Evolutionary conservation across 768 basidiomycete species (phyloP), one percentile per base, ranked within the genome.

Genomic region (Suillus tomentosus): DNA sequence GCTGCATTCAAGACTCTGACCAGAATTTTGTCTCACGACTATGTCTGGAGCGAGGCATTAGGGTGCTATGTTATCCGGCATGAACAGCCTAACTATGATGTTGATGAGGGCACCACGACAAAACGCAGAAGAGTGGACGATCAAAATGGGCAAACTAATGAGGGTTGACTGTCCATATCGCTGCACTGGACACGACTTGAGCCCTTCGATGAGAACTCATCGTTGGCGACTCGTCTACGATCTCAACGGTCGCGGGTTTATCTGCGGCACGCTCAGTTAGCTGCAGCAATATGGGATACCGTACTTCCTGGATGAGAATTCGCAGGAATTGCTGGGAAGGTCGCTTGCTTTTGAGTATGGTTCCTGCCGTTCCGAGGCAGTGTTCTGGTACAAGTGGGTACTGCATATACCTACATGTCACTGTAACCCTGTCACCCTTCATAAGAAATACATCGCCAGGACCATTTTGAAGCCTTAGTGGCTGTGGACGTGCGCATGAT

Each of bases 1-100:
- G 76, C 77, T 24, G 93, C 90, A 13, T 97, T 86, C 72, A 74
- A 83, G 51, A 80, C 82, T 9, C 79, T 96, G 57, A 86, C 86
- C 36, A 79, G 76, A 40, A 66, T 95, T 5, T 72, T 94, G 45
- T 76, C 77, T 5, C 88, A 94, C 67, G 85, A 88, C 56, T 94
- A 86, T 72, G 79, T 85, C 7, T 97, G 93, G 92, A 77, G 72
- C 59, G 69, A 76, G 39, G 61, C 69, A 4, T 64, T 83, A 55
- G 81, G 80, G 10, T 83, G 83, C 62, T 84, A 83, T 67, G 68
- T 81, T 22, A 71, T 74, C 2, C 60, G 9, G 31, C 51, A 37
- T 47, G 48, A 36, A 50, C 31, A 54, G 27, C 37, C n/a, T 62
- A 61, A 50, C 37, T 22, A 19, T 27, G 39, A 65, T 11, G 19